Evolutionary conservation across 805 yeast species (phyloP).

Genomic region (Wickerhamiella galacta): DNA sequence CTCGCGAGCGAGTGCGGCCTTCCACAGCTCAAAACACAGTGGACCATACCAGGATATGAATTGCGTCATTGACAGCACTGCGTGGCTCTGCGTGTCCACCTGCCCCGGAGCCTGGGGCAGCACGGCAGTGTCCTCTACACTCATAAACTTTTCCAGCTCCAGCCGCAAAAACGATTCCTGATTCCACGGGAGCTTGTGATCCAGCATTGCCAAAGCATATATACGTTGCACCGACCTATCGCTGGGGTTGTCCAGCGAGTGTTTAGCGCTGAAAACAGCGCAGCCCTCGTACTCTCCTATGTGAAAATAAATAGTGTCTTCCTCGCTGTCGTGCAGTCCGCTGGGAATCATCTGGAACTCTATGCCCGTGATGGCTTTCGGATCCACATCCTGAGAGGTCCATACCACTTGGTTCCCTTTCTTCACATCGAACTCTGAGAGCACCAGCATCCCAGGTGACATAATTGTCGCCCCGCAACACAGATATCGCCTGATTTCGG

Average conservation of each 20-base stretch:
- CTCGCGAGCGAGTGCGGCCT: slow-evolving; percentile 40
- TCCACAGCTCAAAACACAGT: slow-evolving; percentile 45
- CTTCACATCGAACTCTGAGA: slow-evolving; percentile 36
- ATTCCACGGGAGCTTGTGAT: slow-evolving; percentile 10
- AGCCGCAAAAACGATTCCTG: slow-evolving; percentile 11
- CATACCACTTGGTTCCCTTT: slow-evolving; percentile 34
- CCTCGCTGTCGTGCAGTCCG: slow-evolving; percentile 38
- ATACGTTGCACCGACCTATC: slow-evolving; percentile 7
- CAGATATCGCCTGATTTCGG: too few species aligned
- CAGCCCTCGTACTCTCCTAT: slow-evolving; percentile 11
- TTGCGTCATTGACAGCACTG: slow-evolving; percentile 25
- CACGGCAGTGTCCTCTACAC: slow-evolving; percentile 4
- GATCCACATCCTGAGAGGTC: slow-evolving; percentile 19
- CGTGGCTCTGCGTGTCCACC: slow-evolving; percentile 15
- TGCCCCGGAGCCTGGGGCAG: slow-evolving; percentile 3
- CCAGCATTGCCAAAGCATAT: slow-evolving; percentile 13
- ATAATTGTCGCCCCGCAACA: too few species aligned
- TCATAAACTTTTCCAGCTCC: slow-evolving; percentile 10
- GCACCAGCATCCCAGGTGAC: slow-evolving; percentile 27
- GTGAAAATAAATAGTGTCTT: slow-evolving; percentile 39
- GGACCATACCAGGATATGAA: slow-evolving; percentile 45
- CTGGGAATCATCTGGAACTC: slow-evolving; percentile 57
- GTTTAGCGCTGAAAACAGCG: slow-evolving; percentile 8
- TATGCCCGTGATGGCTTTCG: slow-evolving; percentile 25
- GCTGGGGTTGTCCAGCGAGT: slow-evolving; percentile 3